phyloP scores from a whole-genome alignment of 2,329 filamentous ascomycete genomes.

The Mycosphaerella sp. region DNA sequence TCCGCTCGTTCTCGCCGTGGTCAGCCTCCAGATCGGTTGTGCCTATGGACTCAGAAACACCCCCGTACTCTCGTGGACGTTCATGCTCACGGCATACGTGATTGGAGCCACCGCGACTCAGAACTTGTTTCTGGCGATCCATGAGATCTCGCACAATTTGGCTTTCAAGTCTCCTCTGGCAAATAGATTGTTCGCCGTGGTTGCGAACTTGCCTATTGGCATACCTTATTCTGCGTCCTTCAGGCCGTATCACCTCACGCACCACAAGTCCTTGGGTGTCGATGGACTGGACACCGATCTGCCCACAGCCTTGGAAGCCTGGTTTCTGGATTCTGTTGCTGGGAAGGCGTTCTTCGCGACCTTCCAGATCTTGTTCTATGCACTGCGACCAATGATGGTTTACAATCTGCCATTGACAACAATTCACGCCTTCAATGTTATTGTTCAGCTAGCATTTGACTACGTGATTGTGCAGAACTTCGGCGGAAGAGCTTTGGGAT shows the following conservation, averaged over 20 bases:
- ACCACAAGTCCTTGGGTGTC: constrained; percentile 97
- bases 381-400: constrained; percentile 88
- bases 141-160: constrained; percentile 97
- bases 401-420: constrained; percentile 82
- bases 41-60: constrained; percentile 72
- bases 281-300: constrained; percentile 95
- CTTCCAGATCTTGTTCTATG: constrained; percentile 99
- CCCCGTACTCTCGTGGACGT: constrained; percentile 73
- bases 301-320: constrained; percentile 81
- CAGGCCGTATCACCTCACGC: constrained; percentile 93
- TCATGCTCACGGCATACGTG: constrained; percentile 81
- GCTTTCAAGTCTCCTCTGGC: constrained; percentile 75
- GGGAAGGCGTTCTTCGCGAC: constrained; percentile 99
- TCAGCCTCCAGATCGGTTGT: constrained; percentile 70
- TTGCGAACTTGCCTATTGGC: constrained; percentile 93
- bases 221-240: constrained; percentile 96
- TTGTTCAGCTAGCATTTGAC: constrained; percentile 73
- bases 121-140: constrained; percentile 96
- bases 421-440: constrained; percentile 77
- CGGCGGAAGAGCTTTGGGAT: constrained; percentile 63
- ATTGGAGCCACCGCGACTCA: constrained; percentile 95
- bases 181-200: constrained; percentile 82
- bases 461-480: constrained; percentile 56
- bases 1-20: constrained; percentile 79
- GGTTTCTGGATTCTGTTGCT: constrained; percentile 88